Base-by-base conservation (phyloP, 768 basidiomycete species). In the Leccinellum rugosiceps region DNA sequence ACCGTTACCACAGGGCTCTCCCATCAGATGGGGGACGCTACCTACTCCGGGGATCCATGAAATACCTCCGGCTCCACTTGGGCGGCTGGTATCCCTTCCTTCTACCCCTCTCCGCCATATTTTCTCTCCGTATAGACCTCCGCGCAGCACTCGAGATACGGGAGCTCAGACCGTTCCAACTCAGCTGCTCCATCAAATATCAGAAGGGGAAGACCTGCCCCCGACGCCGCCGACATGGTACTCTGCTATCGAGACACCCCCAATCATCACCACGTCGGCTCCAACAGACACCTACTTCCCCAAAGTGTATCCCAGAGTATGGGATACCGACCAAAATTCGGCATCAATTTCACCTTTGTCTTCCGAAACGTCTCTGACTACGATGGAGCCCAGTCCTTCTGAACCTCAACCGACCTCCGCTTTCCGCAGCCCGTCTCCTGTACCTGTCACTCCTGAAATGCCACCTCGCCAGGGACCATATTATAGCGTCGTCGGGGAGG, bases 261-360 rank as follows among this genome's bases (percentile, higher is more conserved):
- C 93, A 4, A 85, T 78, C 38, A 73, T 78, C 19, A 84, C 85
- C 19, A 69, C 81, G 57, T 63, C 72, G 0, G 82, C 78, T 65
- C 87, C 88, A n/a, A 69, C 81, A 31, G 82, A 88, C 58, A 87
- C 87, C 0, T 88, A 90, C 70, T 96, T 90, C 70, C 80, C 85
- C 34, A 93, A 95, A 68, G 79, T 85, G 28, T 96, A 89, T 70
- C 80, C 85, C 34, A 93, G 95, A 68, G 79, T 84, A 28, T 98
- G 95, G 96, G 94, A 98, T 67, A 76, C 82, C 58, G 75, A 83
- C 50, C 53, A 38, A 26, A 57, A 56, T 23, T 62, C 70, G 32
- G 72, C 78, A 10, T 72, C 78, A 1, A 60, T 70, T 55, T 79
- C 82, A 30, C 72, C 71, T 15, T 47, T 49, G 23, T 63, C 70